Conservation (phyloP, 345 rosid species). For the Hibiscus tridactylites region DNA sequence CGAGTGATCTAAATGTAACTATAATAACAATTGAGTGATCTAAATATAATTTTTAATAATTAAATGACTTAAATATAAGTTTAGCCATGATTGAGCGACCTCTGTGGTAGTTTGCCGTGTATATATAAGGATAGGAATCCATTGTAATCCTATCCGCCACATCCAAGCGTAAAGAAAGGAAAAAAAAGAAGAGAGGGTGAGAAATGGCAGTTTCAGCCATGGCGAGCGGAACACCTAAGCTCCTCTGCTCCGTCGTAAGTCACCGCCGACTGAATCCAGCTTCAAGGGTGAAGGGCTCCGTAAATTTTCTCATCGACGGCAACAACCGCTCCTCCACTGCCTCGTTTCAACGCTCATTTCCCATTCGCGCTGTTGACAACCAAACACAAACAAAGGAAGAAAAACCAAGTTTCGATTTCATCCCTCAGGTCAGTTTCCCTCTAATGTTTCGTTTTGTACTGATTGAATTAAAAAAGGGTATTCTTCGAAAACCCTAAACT, state of each 20-base stretch:
- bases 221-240: neutral
- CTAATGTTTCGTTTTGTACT: neutral
- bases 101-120: no score
- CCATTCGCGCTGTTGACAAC: neutral
- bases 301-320: constrained; percentile 5
- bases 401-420: constrained; percentile 2
- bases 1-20: no score
- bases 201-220: constrained; percentile 1
- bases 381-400: constrained; percentile 10
- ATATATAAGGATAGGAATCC: neutral
- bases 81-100: no score
- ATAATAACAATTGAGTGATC: no score
- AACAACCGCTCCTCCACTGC: neutral
- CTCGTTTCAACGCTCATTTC: neutral
- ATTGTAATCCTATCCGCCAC: neutral
- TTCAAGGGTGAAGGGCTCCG: neutral
- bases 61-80: no score
- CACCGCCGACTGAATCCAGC: neutral
- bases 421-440: constrained; percentile 10
- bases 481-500: neutral
- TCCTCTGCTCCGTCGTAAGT: neutral
- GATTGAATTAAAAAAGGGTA: neutral
- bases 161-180: neutral
- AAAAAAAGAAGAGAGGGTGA: neutral
- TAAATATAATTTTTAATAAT: no score